Percentiles rank a stretch among this genome's conserved stretches.
Evolutionary conservation across 768 basidiomycete genomes (phyloP).

Genomic region (Pisolithus tinctorius): DNA sequence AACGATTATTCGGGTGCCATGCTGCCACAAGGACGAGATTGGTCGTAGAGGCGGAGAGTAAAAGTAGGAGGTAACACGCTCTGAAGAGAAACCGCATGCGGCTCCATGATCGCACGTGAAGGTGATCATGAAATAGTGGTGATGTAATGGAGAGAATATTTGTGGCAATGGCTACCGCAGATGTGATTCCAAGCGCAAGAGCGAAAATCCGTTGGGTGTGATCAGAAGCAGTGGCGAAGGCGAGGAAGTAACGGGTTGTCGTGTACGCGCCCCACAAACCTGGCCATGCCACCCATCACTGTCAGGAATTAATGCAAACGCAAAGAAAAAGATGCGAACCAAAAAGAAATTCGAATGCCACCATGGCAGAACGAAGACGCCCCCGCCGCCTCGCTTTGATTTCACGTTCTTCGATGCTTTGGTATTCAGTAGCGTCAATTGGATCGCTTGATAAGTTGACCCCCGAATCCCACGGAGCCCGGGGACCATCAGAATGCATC

Average conservation of each 20-base stretch:
- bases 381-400: constrained; percentile 29
- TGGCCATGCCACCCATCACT: constrained; percentile 14
- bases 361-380: constrained; percentile 23
- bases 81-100: constrained; percentile 25
- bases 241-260: constrained; percentile 58
- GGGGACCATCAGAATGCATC: constrained; percentile 36
- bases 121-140: constrained; percentile 27
- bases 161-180: constrained; percentile 17
- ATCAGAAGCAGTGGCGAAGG: constrained; percentile 41
- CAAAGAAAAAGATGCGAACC: constrained; percentile 23
- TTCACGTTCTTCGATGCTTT: constrained; percentile 20
- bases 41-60: constrained; percentile 46
- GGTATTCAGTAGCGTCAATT: constrained; percentile 25
- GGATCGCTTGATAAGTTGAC: constrained; percentile 28
- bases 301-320: not conserved
- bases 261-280: constrained; percentile 59
- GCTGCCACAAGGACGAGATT: constrained; percentile 50
- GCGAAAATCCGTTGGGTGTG: constrained; percentile 33
- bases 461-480: constrained; percentile 23
- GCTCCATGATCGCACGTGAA: constrained; percentile 6
- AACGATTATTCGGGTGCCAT: constrained; percentile 49
- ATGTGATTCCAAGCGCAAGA: constrained; percentile 19
- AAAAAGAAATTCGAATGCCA: constrained; percentile 28
- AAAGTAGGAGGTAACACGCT: constrained; percentile 37
- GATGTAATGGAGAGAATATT: constrained; percentile 35